phyloP scores from a whole-genome alignment of 371 early-diverging fungal genomes.

The Mortierella sp. region DNA sequence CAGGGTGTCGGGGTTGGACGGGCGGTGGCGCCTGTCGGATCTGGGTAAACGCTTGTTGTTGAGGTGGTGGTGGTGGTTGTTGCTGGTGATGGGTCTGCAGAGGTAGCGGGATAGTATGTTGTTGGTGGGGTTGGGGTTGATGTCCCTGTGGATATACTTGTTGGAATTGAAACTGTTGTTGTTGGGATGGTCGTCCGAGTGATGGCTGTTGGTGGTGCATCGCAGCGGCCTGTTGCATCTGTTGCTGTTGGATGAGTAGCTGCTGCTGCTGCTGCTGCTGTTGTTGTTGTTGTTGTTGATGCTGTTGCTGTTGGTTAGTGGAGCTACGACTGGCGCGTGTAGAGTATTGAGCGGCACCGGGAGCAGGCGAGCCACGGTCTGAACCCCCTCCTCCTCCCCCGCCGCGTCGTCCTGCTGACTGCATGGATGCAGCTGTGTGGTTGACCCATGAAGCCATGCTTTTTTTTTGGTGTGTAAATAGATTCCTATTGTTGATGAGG shows the following conservation, averaged over 20 bases:
- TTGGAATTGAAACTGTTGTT: slow-evolving; percentile 19
- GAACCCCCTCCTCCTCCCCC: neutral
- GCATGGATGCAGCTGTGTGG: slow-evolving; percentile 35
- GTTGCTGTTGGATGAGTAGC: slow-evolving; percentile 15
- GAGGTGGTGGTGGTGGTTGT: neutral
- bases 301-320: slow-evolving; percentile 13
- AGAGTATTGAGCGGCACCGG: slow-evolving; percentile 20
- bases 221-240: slow-evolving; percentile 6
- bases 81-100: slow-evolving; percentile 13
- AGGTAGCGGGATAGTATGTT: neutral
- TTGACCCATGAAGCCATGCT: slow-evolving; percentile 38
- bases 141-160: slow-evolving; percentile 2
- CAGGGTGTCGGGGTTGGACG: slow-evolving; percentile 7
- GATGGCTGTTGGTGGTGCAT: slow-evolving; percentile 18
- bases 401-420: slow-evolving; percentile 14
- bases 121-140: slow-evolving; percentile 12
- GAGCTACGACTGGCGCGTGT: slow-evolving; percentile 30
- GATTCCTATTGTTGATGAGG: neutral
- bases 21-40: slow-evolving; percentile 11
- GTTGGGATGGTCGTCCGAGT: slow-evolving; percentile 1
- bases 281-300: slow-evolving; percentile 12
- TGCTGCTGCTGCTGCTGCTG: slow-evolving; percentile 17
- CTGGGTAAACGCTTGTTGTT: slow-evolving; percentile 28
- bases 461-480: neutral
- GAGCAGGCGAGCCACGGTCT: slow-evolving; percentile 22